Evolutionary conservation across 352 stramenopile genomes (phyloP), one percentile per base, ranked within the genome.

Genomic region (Phytopythium kandeliae): DNA sequence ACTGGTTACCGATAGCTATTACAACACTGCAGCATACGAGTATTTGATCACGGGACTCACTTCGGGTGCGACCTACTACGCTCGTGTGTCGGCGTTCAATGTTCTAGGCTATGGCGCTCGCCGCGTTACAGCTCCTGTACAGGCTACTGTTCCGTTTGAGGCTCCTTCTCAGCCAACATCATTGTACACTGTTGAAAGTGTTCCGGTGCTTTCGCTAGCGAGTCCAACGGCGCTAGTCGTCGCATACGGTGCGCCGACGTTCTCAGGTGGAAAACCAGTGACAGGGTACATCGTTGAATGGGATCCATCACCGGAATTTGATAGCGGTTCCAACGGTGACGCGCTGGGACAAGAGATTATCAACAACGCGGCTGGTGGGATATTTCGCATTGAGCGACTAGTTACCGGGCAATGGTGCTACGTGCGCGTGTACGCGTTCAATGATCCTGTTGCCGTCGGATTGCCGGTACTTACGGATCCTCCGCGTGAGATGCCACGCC

Each of bases 201-300:
- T 62, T 12, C 77, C 85, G 3, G 65, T 85, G 35, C 65, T 93
- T 15, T 88, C 84, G 6, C 65, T 96, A 0, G 78, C 69, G 33
- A 85, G 66, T 2, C 69, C 65, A 9, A 92, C 71, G 9, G 78
- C 83, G 31, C 59, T 98, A 15, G 57, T 85, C 17, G 67, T 98
- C 6, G 65, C 73, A 4, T 98, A 89, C 54, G 73, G 73, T 2
- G 65, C 85, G 15, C 89, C 92, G 4, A 57, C 48, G 8, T 97
- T 97, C 55, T 72, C 86, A 45, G 96, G 95, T 8, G 96, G 96
- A 26, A 76, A 83, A 2, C 60, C 69, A 4, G 67, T 98, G 21
- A 97, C 84, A 6, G 70, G 78, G 4, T 98, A 96, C 64, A 75
- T 78, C 43, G 86, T 98, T 49, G 90, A 98, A 59, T 96, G 92